Evolutionary conservation across 2,329 filamentous ascomycete genomes (phyloP).

Genomic region (Didymella pomorum): DNA sequence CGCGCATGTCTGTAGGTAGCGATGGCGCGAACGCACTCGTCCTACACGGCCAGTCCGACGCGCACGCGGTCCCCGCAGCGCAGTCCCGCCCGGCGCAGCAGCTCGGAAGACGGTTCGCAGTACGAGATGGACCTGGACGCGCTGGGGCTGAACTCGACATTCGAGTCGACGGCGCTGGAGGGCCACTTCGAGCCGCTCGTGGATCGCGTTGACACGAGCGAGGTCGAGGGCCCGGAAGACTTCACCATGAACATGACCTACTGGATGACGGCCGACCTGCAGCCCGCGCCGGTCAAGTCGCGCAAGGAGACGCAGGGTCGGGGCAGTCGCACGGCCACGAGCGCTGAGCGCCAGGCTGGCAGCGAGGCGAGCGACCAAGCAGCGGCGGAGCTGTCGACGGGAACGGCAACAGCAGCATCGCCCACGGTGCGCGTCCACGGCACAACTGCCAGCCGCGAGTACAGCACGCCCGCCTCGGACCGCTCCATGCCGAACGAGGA

Average conservation of each 20-base stretch:
- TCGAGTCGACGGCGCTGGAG: slow-evolving; percentile 45
- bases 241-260: slow-evolving; percentile 56
- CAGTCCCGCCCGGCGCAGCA: slow-evolving; percentile 36
- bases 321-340: slow-evolving; percentile 23
- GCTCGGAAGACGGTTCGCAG: slow-evolving; percentile 46
- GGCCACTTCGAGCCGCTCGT: slow-evolving; percentile 39
- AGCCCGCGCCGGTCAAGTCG: slow-evolving; percentile 41
- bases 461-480: slow-evolving; percentile 37
- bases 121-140: slow-evolving; percentile 53
- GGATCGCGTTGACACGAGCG: slow-evolving; percentile 51
- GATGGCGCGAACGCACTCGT: slow-evolving; percentile 47
- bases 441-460: slow-evolving; percentile 31
- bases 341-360: slow-evolving; percentile 29
- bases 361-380: slow-evolving; percentile 4
- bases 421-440: slow-evolving; percentile 37
- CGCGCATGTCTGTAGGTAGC: slow-evolving; percentile 22
- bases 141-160: slow-evolving; percentile 47
- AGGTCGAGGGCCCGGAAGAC: slow-evolving; percentile 53
- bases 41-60: slow-evolving; percentile 46
- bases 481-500: slow-evolving; percentile 50
- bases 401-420: slow-evolving; percentile 24
- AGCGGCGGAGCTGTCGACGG: slow-evolving; percentile 25
- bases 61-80: slow-evolving; percentile 37
- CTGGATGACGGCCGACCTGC: slow-evolving; percentile 52
- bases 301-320: slow-evolving; percentile 40